Conservation (phyloP, 2,329 filamentous ascomycete species). For the Sphaerulina vaccinii region DNA sequence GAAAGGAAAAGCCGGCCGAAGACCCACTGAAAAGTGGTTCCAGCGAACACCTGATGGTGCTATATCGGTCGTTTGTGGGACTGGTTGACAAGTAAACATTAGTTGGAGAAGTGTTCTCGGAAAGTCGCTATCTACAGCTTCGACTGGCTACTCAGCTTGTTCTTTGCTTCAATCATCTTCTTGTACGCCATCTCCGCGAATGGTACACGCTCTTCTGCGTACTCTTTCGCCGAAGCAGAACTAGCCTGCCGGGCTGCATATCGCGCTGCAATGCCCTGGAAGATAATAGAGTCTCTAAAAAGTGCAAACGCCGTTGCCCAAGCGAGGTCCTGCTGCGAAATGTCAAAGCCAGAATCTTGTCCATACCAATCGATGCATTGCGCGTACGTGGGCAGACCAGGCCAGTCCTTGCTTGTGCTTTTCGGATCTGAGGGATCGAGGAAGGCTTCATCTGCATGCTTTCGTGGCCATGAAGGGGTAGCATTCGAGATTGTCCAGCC, state of each 20-base stretch:
- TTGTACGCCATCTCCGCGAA: conserved; percentile 78
- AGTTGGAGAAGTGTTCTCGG: conserved; percentile 2
- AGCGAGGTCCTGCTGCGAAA: conserved; percentile 56
- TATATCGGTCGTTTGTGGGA: conserved; percentile 12
- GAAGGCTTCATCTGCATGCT: conserved; percentile 30
- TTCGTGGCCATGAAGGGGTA: conserved; percentile 29
- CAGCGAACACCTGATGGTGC: conserved; percentile 7
- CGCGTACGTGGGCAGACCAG: conserved; percentile 63
- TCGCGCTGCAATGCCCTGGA: conserved; percentile 89
- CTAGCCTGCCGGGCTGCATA: conserved; percentile 84
- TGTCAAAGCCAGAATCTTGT: conserved; percentile 69
- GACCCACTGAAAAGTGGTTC: conserved; percentile 8
- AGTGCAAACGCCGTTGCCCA: conserved; percentile 65
- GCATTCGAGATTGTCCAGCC: conserved; percentile 30
- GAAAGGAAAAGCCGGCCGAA: background rate
- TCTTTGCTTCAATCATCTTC: conserved; percentile 55
- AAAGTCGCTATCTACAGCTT: conserved; percentile 24
- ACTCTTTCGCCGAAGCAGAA: conserved; percentile 72
- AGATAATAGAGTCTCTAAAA: conserved; percentile 60
- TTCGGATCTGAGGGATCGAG: conserved; percentile 20
- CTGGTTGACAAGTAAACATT: conserved; percentile 9
- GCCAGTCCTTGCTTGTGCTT: conserved; percentile 33
- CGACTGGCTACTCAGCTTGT: conserved; percentile 32
- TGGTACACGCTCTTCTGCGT: conserved; percentile 66
- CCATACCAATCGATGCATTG: conserved; percentile 65